Evolutionary conservation across 345 rosid genomes (phyloP).

Genomic region (Brassica carinata): DNA sequence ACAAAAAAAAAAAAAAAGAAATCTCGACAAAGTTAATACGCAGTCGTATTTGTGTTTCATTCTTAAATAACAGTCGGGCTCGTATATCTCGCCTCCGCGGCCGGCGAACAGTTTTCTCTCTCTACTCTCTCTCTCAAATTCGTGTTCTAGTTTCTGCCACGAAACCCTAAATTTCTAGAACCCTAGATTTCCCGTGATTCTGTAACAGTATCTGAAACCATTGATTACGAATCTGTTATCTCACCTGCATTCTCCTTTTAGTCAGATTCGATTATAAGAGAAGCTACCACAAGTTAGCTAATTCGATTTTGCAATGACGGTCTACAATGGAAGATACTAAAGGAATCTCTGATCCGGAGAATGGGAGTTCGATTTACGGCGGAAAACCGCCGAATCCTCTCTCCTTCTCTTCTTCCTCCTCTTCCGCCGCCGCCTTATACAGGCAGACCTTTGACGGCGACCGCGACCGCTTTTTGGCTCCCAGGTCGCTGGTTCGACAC

Average conservation of each 20-base stretch:
- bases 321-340: constrained; percentile 61
- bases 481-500: constrained; percentile 71
- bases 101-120: constrained; percentile 22
- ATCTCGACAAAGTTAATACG: neutral
- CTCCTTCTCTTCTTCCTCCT: constrained; percentile 54
- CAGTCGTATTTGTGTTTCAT: neutral
- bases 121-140: neutral
- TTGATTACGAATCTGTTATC: constrained; percentile 5
- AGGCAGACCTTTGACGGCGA: constrained; percentile 44
- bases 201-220: neutral
- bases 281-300: constrained; percentile 28
- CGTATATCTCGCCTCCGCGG: constrained; percentile 25
- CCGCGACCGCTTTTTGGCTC: constrained; percentile 22
- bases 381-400: constrained; percentile 71
- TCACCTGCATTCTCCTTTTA: constrained; percentile 23
- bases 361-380: constrained; percentile 61
- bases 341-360: constrained; percentile 46
- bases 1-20: neutral
- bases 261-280: constrained; percentile 3
- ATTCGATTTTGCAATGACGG: constrained; percentile 44
- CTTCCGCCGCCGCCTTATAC: constrained; percentile 37
- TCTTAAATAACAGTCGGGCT: constrained; percentile 32
- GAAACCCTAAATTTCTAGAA: constrained; percentile 3
- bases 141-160: constrained; percentile 31
- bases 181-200: constrained; percentile 18